Base-by-base conservation (phyloP, 2,329 filamentous ascomycete genomes). In the Drechslerella coelobrocha region DNA sequence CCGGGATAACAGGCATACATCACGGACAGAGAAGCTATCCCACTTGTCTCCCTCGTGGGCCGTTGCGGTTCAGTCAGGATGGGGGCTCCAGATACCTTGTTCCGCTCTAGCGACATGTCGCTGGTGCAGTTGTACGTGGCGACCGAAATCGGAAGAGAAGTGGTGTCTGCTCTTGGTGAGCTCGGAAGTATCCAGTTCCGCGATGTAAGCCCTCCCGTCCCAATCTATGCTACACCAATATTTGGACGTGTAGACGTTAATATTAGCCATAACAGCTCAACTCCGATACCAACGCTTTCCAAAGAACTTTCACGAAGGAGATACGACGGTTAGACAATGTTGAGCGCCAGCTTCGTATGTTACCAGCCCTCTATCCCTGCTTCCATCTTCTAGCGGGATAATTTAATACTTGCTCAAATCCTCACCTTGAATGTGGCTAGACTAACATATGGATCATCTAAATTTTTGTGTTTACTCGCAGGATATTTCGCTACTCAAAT, bases 21-120 rank as follows among this genome's bases (percentile, higher is more conserved):
- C 31, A 71, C 66, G 66, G 66, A 63, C 34, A 60, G 52, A 54
- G 59, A 71, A 54, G 61, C 53, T 19, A 71, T 71, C 48, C 66
- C 59, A 53, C 59, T 71, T 27, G 55, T 62, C 48, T 50, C 61
- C 27, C 59, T 63, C 26, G 55, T 51, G 66, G 50, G 50, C 66
- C 53, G 59, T n/a, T 52, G 27, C 39, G 37, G 47, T 45, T 59
- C 59, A 59, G 68, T 69, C 78, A 81, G 75, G 74, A 89, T 89
- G 87, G 86, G 85, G 80, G 81, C 83, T 79, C 82, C 91, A 82
- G 92, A 97, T 83, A 96, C 92, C 81, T 90, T 97, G 84, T 97
- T 99, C 88, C 93, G 95, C 86, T 99, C 94, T 79, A 91, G 92
- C 90, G 91, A 97, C 81, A 99, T 99, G 94, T 97, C 92, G 85